Evolutionary conservation across 2,329 filamentous ascomycete genomes (phyloP), one percentile per base, ranked within the genome.

Genomic region (Aspergillus costaricaensis): DNA sequence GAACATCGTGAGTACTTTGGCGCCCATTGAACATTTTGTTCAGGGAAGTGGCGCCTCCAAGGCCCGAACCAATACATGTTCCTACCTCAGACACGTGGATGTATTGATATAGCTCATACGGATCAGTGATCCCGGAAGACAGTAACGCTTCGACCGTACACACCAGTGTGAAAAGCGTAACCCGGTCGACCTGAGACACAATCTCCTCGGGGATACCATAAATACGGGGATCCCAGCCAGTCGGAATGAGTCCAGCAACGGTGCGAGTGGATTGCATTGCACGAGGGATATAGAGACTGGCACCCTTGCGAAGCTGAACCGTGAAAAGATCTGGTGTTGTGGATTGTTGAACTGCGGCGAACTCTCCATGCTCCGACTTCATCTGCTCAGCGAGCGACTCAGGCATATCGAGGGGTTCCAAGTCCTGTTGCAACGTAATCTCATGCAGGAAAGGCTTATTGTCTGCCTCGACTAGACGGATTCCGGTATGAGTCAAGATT

Each of bases 41-140:
- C 63, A 97, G 85, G 69, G 93, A 93, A 68, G 85, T 86, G 60
- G 91, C 88, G 79, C 94, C 93, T 84, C 93, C 93, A 83, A 97
- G 95, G 82, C 93, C 93, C 32, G 94, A 96, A 78, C 93, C 93
- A 67, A 97, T 87, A 74, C 92, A 96, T 85, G 97, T 98, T 76
- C 93, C 93, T 50, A 98, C 89, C 74, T 98, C 91, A 4, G 94
- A 96, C 62, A 97, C 88, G 77, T 98, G 93, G 64, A 98, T 92
- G 72, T 98, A 96, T 82, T 96, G 92, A 86, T 97, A 97, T 80
- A 98, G 96, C 80, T 98, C 93, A 75, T 96, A 97, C n/a, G 93
- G 94, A 74, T 98, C 93, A 15, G 93, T 96, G 75, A 98, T 93
- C 86, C 93, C 93, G 62, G 91, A 88, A 38, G 91, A 88, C 54